Evolutionary conservation across 805 yeast genomes (phyloP).

Genomic region (Lachancea mirantina): DNA sequence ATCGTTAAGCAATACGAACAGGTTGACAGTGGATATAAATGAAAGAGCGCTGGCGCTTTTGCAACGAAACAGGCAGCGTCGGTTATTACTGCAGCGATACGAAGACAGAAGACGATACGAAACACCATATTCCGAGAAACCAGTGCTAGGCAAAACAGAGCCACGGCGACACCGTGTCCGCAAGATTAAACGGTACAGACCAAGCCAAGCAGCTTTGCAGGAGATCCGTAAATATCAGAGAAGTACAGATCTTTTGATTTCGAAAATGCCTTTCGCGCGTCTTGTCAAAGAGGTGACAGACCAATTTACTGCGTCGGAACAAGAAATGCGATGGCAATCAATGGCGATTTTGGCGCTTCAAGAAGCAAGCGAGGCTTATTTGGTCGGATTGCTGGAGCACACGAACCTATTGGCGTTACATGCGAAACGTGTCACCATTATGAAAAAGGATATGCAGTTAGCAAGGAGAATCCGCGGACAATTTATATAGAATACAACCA

Average conservation of each 20-base stretch:
- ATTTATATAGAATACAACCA: constrained; percentile 18
- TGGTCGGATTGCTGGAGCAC: constrained; percentile 68
- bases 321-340: constrained; percentile 69
- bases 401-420: constrained; percentile 72
- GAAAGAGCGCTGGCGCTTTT: constrained; percentile 25
- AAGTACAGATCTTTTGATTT: constrained; percentile 56
- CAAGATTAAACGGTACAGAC: constrained; percentile 44
- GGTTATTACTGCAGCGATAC: constrained; percentile 14
- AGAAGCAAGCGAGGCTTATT: constrained; percentile 74
- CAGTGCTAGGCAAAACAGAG: constrained; percentile 11
- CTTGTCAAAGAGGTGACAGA: constrained; percentile 69
- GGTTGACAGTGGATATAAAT: constrained; percentile 20
- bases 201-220: constrained; percentile 59
- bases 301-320: constrained; percentile 38
- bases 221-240: constrained; percentile 65
- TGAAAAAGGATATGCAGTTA: constrained; percentile 75
- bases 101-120: constrained; percentile 10
- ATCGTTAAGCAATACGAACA: constrained; percentile 15
- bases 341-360: constrained; percentile 71
- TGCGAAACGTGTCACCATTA: constrained; percentile 76
- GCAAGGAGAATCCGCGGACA: constrained; percentile 71
- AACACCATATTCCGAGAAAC: constrained; percentile 1
- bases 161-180: constrained; percentile 28
- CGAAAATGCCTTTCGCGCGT: constrained; percentile 73
- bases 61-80: constrained; percentile 27